Base-by-base conservation (phyloP, 2,329 filamentous ascomycete species). In the Cladosporium sp. region DNA sequence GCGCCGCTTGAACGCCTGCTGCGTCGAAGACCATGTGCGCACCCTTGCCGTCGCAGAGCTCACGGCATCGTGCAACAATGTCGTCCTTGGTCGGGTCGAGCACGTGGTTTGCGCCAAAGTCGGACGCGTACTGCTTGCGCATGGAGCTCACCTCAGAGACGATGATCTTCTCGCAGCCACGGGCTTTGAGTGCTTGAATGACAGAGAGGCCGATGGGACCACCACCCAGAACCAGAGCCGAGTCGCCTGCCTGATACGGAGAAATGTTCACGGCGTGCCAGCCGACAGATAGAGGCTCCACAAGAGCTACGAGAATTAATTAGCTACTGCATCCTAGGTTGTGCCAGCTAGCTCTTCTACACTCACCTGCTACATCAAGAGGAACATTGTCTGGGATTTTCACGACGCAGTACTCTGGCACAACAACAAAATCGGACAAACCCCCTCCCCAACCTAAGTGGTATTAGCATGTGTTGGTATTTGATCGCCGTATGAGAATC, bases 201-300 rank as follows among this genome's bases (percentile, higher is more conserved):
- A 84, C 80, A 1, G 81, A 76, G 7, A 86, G 78, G 10, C 84
- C 83, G 66, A 86, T 85, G 0, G 84, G 84, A 1, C 84, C 84
- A 21, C 81, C 83, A 18, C 84, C 84, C 1, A 86, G 75, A 18
- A 86, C 77, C 23, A 86, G 73, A 0, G 78, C 82, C 0, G 78
- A 73, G 64, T 84, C 78, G 21, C 79, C 80, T 5, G 75, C 71
- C 68, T 82, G 81, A 75, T 81, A 83, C 0, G 80, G 80, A 44
- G 81, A 83, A 62, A 82, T 78, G 56, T 82, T 81, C 37, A 86
- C 82, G 2, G 83, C 83, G 69, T 86, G 84, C 83, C 83, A 86
- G 21, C 82, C 84, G 1, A 86, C 84, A 4, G 84, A 79, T 0
- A 86, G 75, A 1, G 84, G 84, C 70, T 86, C 84, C 53, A 85